Conservation (phyloP, 2,329 filamentous ascomycete genomes). For the Aspergillus clavatus region DNA sequence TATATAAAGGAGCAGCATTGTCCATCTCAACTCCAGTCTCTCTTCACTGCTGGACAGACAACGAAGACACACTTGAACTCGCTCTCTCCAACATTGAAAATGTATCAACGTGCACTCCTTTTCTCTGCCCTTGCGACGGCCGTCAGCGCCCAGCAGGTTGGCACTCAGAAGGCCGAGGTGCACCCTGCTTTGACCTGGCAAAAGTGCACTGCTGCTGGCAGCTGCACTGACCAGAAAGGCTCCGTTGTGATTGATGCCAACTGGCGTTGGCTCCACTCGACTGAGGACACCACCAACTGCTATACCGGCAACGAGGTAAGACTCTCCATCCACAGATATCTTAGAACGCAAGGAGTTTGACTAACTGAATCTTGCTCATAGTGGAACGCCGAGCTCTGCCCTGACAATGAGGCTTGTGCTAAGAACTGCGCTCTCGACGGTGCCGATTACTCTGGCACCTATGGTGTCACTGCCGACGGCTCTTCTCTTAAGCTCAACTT, state of each 20-base stretch:
- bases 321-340: not conserved
- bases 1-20: constrained; percentile 19
- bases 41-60: constrained; percentile 27
- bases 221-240: constrained; percentile 49
- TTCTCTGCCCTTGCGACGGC: constrained; percentile 25
- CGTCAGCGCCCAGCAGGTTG: constrained; percentile 29
- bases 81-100: constrained; percentile 14
- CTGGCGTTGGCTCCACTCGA: constrained; percentile 54
- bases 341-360: not conserved
- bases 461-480: constrained; percentile 49
- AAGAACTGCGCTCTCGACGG: constrained; percentile 54
- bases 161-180: constrained; percentile 24
- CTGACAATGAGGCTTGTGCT: constrained; percentile 47
- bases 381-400: constrained; percentile 47
- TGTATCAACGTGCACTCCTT: constrained; percentile 29
- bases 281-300: constrained; percentile 49
- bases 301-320: constrained; percentile 47
- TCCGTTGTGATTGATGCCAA: constrained; percentile 54
- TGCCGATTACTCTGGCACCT: constrained; percentile 49
- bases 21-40: constrained; percentile 7
- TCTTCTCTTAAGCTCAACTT: constrained; percentile 47
- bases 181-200: constrained; percentile 54
- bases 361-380: constrained; percentile 3
- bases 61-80: constrained; percentile 8
- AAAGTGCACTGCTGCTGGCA: constrained; percentile 48